Base-by-base conservation (phyloP, 1,284 basidiomycete genomes). In the Cryptococcus sp. region DNA sequence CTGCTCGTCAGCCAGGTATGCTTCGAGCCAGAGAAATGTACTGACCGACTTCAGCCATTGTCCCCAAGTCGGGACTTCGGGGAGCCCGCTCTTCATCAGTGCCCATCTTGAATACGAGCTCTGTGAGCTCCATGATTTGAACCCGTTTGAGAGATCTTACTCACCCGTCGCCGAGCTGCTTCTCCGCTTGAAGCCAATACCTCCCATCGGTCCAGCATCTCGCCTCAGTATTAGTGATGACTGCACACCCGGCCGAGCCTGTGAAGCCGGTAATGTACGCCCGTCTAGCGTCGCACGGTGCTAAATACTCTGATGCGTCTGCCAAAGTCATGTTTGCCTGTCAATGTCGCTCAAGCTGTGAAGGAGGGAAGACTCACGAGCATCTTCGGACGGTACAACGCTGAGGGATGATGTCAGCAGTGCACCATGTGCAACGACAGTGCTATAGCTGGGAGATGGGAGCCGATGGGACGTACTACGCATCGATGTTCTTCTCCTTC, bases 241-340 rank as follows among this genome's bases (percentile, higher is more conserved):
- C 79, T 16, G 91, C 95, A 66, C 84, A 89, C 61, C 90, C 94
- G 59, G 94, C 93, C 20, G 92, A 95, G 39, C 94, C 95, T 60
- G 85, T 91, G 80, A 98, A 98, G 13, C 91, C 91, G 39, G 91
- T 92, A 61, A 97, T 89, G 79, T 85, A 96, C 0, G 85, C 89
- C 25, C 94, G 83, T 46, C 93, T 83, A 55, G 89, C 83, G 77
- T 97, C 93, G 62, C 88, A 90, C 29, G 84, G 81, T 0, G 91
- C 90, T 34, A 88, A 83, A 77, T 96, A 96, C 76, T 97, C 94
- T 77, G 91, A 93, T 15, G 85, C 87, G 79, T 98, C 93, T 89
- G 74, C 20, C 22, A 45, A 38, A 58, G n/a, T n/a, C n/a, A 16
- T 34, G 22, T 34, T 34, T 13, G n/a, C 29, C 29, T 7, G 8